Evolutionary conservation across 768 basidiomycete genomes (phyloP).

Genomic region (Hemileccinum impolitum): DNA sequence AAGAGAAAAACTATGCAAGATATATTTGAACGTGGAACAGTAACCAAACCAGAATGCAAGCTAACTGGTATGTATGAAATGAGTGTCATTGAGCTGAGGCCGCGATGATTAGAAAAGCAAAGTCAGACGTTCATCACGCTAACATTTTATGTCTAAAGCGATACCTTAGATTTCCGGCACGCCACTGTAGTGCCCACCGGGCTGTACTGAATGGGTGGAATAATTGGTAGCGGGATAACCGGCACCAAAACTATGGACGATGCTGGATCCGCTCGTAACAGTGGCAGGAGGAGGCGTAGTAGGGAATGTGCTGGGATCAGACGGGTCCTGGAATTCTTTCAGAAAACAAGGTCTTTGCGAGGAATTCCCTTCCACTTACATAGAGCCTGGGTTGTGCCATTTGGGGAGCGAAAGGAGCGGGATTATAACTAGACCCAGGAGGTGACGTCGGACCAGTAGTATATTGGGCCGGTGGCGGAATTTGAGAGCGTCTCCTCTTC

Average conservation of each 20-base stretch:
- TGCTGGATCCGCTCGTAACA: conserved; percentile 3
- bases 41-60: too few species aligned
- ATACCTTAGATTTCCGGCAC: conserved; percentile 23
- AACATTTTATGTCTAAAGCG: background rate
- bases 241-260: conserved; percentile 1
- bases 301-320: conserved; percentile 38
- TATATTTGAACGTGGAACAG: too few species aligned
- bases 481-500: conserved; percentile 26
- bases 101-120: background rate
- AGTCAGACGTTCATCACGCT: background rate
- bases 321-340: conserved; percentile 28
- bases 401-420: conserved; percentile 12
- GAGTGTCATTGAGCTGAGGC: background rate
- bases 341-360: background rate
- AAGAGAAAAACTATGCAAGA: too few species aligned
- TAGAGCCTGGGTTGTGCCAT: conserved; percentile 29
- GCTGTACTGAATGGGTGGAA: conserved; percentile 6
- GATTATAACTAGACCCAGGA: conserved; percentile 4
- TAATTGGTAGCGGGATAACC: conserved; percentile 12
- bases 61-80: background rate
- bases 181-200: conserved; percentile 24
- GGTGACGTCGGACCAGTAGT: background rate
- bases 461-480: conserved; percentile 17
- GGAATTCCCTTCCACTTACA: conserved; percentile 17
- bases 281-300: conserved; percentile 19